These are phyloP conservation scores for Pythium brachiatum DNA, from an alignment of 352 stramenopile genomes.

Conservation along the genomic window DNA sequence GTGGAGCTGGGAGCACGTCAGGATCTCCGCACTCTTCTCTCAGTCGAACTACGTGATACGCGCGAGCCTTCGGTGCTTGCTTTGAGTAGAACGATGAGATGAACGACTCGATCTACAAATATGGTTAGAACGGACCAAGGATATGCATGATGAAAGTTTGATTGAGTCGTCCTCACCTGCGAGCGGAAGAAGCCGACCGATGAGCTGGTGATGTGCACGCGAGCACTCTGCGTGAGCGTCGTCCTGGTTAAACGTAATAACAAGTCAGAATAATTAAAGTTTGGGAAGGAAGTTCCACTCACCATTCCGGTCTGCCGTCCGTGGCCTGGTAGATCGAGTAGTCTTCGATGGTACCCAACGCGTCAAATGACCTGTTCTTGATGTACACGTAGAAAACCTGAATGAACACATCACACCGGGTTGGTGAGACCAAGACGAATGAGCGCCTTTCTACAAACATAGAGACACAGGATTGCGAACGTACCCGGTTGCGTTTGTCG, in stretches of 20 bases:
- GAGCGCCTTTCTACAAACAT: no score
- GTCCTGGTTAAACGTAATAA: conserved; percentile 37
- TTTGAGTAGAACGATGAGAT: conserved; percentile 69
- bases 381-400: conserved; percentile 81
- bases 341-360: conserved; percentile 69
- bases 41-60: conserved; percentile 60
- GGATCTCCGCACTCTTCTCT: conserved; percentile 54
- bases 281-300: background rate
- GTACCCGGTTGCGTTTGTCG: conserved; percentile 68
- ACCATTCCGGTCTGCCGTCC: conserved; percentile 44
- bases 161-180: conserved; percentile 29
- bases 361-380: conserved; percentile 69
- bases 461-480: no score
- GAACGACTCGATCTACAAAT: conserved; percentile 61
- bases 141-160: background rate
- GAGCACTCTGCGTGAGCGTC: conserved; percentile 60
- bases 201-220: conserved; percentile 67
- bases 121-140: background rate
- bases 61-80: conserved; percentile 51
- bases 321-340: conserved; percentile 56
- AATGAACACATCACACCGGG: background rate
- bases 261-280: no score
- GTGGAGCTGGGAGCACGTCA: background rate
- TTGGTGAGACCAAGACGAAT: no score
- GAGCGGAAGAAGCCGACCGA: conserved; percentile 76